Evolutionary conservation across 768 basidiomycete genomes (phyloP).

Genomic region (Brasilioporus rufonigricans): DNA sequence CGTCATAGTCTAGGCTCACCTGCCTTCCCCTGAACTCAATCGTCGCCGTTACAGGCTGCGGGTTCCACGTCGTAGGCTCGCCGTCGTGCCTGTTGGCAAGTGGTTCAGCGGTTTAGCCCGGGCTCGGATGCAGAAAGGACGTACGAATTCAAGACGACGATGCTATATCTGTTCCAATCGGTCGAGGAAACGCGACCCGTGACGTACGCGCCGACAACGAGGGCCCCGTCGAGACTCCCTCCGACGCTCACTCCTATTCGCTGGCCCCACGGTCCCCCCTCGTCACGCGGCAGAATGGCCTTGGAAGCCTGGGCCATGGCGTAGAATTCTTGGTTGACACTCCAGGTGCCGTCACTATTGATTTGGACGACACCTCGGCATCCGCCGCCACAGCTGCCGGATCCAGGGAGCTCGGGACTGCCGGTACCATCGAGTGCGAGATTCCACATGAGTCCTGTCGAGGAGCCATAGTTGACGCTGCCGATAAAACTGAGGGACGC

Average conservation of each 20-base stretch:
- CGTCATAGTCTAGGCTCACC: slow-evolving; percentile 32
- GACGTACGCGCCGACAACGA: slow-evolving; percentile 65
- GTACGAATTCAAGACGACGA: slow-evolving; percentile 73
- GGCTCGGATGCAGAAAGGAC: neutral
- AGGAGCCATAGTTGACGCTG: slow-evolving; percentile 30
- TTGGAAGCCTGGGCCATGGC: slow-evolving; percentile 74
- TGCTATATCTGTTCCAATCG: slow-evolving; percentile 63
- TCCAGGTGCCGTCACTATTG: slow-evolving; percentile 60
- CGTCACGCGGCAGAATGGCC: slow-evolving; percentile 67
- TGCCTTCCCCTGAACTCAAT: slow-evolving; percentile 65
- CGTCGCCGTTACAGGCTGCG: slow-evolving; percentile 51
- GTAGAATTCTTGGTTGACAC: slow-evolving; percentile 75
- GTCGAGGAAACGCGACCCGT: slow-evolving; percentile 50
- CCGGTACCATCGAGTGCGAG: slow-evolving; percentile 63
- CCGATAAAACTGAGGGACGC: slow-evolving; percentile 41
- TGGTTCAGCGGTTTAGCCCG: neutral
- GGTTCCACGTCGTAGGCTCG: slow-evolving; percentile 50
- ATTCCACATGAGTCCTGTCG: slow-evolving; percentile 70
- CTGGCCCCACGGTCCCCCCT: slow-evolving; percentile 64
- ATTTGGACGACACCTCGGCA: slow-evolving; percentile 69
- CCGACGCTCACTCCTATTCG: slow-evolving; percentile 64
- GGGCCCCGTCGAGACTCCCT: slow-evolving; percentile 54
- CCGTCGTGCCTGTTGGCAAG: slow-evolving; percentile 42
- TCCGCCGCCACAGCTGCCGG: slow-evolving; percentile 59
- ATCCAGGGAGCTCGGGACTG: slow-evolving; percentile 62